These are phyloP conservation scores for Kodamaea suecica DNA, from an alignment of 1,139 yeast genomes.

Conservation along the genomic window DNA sequence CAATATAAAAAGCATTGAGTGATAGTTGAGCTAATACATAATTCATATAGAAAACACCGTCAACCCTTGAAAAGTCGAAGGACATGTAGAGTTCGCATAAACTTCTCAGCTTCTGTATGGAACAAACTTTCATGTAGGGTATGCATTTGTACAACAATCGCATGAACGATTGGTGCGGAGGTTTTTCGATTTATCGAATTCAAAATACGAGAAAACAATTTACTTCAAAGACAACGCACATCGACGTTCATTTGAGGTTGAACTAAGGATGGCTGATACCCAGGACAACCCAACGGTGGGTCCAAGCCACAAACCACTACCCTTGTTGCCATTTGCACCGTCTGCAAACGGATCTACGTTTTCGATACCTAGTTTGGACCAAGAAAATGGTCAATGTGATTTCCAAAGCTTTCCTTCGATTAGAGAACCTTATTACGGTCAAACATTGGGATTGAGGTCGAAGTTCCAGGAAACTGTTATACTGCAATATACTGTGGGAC, in stretches of 20 bases:
- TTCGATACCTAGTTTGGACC: constrained; percentile 1
- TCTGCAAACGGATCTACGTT: constrained; percentile 1
- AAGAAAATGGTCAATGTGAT: background rate
- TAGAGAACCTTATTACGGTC: constrained; percentile 31
- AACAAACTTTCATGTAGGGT: too few species aligned
- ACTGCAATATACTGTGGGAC: constrained; percentile 22
- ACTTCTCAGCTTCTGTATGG: too few species aligned
- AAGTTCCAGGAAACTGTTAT: constrained; percentile 20
- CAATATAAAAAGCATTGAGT: too few species aligned
- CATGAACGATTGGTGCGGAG: too few species aligned
- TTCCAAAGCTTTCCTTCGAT: constrained; percentile 5
- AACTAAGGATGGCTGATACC: background rate
- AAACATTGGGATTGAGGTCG: constrained; percentile 25
- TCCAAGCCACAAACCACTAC: constrained; percentile 1
- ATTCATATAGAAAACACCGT: too few species aligned
- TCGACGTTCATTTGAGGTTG: background rate
- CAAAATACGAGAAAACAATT: too few species aligned
- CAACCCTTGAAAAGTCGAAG: too few species aligned
- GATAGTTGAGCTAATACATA: too few species aligned
- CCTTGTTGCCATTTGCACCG: constrained; percentile 1
- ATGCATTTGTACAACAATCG: too few species aligned
- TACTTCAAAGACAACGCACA: background rate
- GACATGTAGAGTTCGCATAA: too few species aligned
- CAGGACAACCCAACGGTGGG: background rate
- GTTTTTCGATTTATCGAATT: too few species aligned